phyloP scores from a whole-genome alignment of 1,284 basidiomycete genomes.

The Leccinum subatratum region DNA sequence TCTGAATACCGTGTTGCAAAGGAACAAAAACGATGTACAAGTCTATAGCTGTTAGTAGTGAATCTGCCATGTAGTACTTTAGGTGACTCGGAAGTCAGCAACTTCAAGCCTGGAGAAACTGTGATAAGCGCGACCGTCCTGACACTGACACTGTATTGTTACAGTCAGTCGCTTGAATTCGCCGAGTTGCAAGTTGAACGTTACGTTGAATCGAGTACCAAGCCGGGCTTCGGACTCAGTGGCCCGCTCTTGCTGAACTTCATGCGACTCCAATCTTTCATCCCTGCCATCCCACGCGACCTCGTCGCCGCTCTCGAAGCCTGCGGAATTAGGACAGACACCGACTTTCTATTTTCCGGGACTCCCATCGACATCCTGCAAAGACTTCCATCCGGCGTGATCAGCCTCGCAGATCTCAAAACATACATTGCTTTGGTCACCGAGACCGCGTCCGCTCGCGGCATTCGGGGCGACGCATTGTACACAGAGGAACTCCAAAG shows the following conservation, averaged over 20 bases:
- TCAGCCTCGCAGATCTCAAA: constrained; percentile 47
- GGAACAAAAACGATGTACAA: neutral
- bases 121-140: neutral
- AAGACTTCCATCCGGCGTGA: constrained; percentile 44
- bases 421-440: constrained; percentile 38
- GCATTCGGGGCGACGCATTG: constrained; percentile 38
- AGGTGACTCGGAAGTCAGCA: neutral
- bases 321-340: constrained; percentile 51
- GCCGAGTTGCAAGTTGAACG: neutral
- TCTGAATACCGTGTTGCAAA: neutral
- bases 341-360: constrained; percentile 52
- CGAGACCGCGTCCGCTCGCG: constrained; percentile 40
- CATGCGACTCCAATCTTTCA: constrained; percentile 32
- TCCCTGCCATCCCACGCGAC: constrained; percentile 27
- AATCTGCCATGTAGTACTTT: neutral
- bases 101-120: neutral
- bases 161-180: no score
- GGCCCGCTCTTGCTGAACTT: neutral
- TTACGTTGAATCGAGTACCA: neutral
- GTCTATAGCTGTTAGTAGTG: neutral
- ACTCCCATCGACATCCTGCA: constrained; percentile 45
- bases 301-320: constrained; percentile 35
- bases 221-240: neutral
- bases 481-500: constrained; percentile 27
- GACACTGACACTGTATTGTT: no score